Percentiles rank a stretch among this genome's conserved stretches.
Conservation (phyloP, 805 yeast genomes). For the Saccharomycopsis amapae region DNA sequence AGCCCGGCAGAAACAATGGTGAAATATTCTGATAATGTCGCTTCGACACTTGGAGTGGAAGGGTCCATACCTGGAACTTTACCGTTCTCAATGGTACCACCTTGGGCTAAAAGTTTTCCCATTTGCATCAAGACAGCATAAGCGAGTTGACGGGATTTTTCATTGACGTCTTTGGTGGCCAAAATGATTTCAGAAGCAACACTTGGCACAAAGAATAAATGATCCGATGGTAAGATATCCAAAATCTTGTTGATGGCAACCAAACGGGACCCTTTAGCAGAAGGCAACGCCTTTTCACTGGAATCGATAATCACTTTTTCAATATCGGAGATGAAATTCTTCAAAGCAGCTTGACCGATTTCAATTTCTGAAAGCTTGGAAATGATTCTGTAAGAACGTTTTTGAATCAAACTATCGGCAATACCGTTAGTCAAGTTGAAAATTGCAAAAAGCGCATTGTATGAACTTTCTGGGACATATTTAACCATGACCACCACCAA, state of each 20-base stretch:
- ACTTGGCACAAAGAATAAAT: constrained; percentile 72
- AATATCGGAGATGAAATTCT: constrained; percentile 47
- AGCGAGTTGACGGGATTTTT: constrained; percentile 78
- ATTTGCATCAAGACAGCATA: constrained; percentile 68
- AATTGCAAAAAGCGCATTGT: constrained; percentile 69
- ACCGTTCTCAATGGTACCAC: constrained; percentile 58
- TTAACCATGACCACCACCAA: constrained; percentile 80
- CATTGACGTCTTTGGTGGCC: constrained; percentile 88
- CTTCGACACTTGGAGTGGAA: constrained; percentile 54
- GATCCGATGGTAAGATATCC: constrained; percentile 52
- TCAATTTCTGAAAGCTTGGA: constrained; percentile 64
- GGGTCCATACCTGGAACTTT: constrained; percentile 61
- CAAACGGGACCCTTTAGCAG: constrained; percentile 79
- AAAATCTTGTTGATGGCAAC: constrained; percentile 57
- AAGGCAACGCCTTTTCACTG: constrained; percentile 50
- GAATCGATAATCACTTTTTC: constrained; percentile 52
- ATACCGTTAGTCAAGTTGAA: constrained; percentile 60
- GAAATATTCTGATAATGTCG: constrained; percentile 73
- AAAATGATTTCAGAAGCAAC: constrained; percentile 82
- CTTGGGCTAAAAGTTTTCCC: constrained; percentile 65
- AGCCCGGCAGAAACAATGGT: constrained; percentile 95
- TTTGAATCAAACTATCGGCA: constrained; percentile 66
- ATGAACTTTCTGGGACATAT: constrained; percentile 64
- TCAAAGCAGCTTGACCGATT: constrained; percentile 49
- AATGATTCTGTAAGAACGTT: constrained; percentile 79